Base-by-base conservation (phyloP, 768 basidiomycete species). In the Rubroboletus satanas region DNA sequence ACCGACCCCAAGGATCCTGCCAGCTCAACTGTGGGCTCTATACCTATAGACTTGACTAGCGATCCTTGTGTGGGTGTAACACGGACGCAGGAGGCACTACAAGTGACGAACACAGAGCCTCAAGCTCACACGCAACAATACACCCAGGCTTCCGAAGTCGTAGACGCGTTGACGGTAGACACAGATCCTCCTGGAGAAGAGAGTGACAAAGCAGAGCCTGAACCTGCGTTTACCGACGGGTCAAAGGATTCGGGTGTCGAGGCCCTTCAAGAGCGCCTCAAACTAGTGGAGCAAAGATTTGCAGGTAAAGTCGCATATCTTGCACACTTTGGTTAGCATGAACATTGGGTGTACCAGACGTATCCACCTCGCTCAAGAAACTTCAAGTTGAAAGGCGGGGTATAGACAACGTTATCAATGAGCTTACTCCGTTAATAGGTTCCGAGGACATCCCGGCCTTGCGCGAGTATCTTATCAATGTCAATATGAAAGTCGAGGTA, bases 211-310 rank as follows among this genome's bases (percentile, higher is more conserved):
- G 4, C 28, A 45, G 51, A 42, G 5, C 37, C 48, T 8, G 52
- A 60, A 33, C 52, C 52, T 18, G 10, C 35, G 7, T 14, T 33
- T 21, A 9, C 43, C 12, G 47, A 56, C 17, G 21, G 5, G 29
- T 26, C 51, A 15, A 54, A 55, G 21, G 64, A 59, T 37, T 49
- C 54, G 4, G 72, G 77, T 54, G 70, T 88, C 7, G 88, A 89
- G 51, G 74, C 72, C 33, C 70, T 92, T 50, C 86, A 83, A 64
- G 77, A 84, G 57, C 79, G 83, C 41, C 71, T 93, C 54, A 84
- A 79, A 64, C 74, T 86, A 36, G 79, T 91, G 3, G 89, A 93
- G 62, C 83, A 89, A 66, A 78, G 85, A n/a, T 91, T 93, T 64
- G 62, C 83, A 57, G 89, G 90, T 87, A 66, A 56, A 68, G 23